Base-by-base conservation (phyloP, 495 filamentous ascomycete genomes). In the Cudoniella acicularis region DNA sequence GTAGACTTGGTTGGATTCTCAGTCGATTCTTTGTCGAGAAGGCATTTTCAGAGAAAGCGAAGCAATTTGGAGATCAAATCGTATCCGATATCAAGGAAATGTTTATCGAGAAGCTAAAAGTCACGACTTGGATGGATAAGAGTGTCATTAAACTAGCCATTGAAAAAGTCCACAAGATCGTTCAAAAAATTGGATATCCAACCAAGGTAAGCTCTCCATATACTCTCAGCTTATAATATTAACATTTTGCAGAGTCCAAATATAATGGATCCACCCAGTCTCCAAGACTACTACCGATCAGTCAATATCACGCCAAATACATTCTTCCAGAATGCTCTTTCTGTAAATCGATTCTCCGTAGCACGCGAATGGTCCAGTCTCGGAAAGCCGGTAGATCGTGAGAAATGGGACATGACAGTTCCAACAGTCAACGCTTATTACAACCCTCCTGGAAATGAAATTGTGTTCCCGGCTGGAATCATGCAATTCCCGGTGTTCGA, bases 141-240 rank as follows among this genome's bases (percentile, higher is more conserved):
- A 79, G 82, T 43, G 82, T 87, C 23, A 79, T 81, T 43, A 74
- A 83, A 56, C 67, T 83, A 21, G 86, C 84, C 26, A 81, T 81
- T 45, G 69, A 86, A 58, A 91, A 91, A 67, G 83, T 89, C 17
- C 77, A 83, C 57, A 86, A 87, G 50, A 89, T 90, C 60, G 72
- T 82, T 26, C 85, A 89, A 68, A 88, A 90, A 64, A 89, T 91
- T 43, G 88, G 87, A 2, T 91, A 84, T 67, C 87, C 85, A 10
- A 86, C 83, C 21, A 80, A 81, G 49, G 64, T 60, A 42, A 52
- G 25, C 21, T 17, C 13, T 23, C 27, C 30, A 40, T 8, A 40
- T 26, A 9, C 20, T 23, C 9, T 16, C 20, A 1, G 3, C 10
- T 16, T 42, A 22, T 9, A 46, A 47, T 24, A 60, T 42, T 65